Evolutionary conservation across 768 basidiomycete genomes (phyloP).

Genomic region (Lentinula sp.): DNA sequence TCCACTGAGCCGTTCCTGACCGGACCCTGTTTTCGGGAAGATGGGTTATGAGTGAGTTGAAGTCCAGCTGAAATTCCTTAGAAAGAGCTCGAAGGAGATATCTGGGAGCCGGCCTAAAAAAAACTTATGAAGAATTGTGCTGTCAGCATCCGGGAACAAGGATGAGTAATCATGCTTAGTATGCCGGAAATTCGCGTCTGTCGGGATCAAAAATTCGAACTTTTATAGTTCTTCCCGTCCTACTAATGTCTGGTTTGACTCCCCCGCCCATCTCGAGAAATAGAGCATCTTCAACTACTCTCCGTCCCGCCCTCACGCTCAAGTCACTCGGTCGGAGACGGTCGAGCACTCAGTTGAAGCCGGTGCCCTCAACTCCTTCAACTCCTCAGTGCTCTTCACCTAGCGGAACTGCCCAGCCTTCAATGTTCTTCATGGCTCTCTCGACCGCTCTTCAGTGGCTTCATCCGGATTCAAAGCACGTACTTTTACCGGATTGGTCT

Average conservation of each 20-base stretch:
- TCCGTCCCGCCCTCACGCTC: constrained; percentile 46
- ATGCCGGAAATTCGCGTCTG: neutral
- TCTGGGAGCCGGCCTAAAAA: neutral
- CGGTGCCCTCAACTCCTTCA: constrained; percentile 13
- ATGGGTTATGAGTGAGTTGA: too few species aligned
- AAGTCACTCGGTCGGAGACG: constrained; percentile 50
- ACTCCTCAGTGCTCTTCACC: constrained; percentile 12
- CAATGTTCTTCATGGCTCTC: constrained; percentile 47
- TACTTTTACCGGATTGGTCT: constrained; percentile 30
- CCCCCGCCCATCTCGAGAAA: constrained; percentile 40
- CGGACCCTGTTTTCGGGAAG: too few species aligned
- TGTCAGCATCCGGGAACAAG: neutral
- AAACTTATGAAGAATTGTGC: neutral
- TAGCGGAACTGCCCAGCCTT: constrained; percentile 16
- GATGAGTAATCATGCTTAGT: neutral
- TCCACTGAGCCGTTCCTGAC: too few species aligned
- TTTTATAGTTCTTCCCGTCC: constrained; percentile 10
- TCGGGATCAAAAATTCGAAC: neutral
- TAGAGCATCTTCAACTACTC: constrained; percentile 55
- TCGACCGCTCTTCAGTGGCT: constrained; percentile 49
- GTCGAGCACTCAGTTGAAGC: constrained; percentile 40
- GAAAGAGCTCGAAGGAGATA: neutral
- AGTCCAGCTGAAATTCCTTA: neutral
- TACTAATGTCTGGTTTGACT: constrained; percentile 15
- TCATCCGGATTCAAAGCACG: constrained; percentile 35